These are phyloP conservation scores for Orbilia javanica DNA, from an alignment of 2,329 filamentous ascomycete genomes.

Conservation along the genomic window DNA sequence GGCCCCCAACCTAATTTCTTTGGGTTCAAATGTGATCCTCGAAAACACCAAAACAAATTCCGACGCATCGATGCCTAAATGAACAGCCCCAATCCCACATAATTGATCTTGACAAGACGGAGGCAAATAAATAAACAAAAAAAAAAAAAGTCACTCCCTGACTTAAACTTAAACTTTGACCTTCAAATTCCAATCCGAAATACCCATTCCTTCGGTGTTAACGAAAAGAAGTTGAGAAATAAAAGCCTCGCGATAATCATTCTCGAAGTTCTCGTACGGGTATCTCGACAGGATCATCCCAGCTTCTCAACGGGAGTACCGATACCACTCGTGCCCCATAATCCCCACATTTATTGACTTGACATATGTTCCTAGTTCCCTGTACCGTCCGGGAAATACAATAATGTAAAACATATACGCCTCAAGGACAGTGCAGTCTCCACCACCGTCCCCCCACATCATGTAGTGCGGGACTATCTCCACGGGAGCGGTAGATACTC, in stretches of 20 bases:
- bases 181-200: conserved; percentile 12
- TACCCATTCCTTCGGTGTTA: neutral
- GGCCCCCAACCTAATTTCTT: neutral
- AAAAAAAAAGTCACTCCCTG: neutral
- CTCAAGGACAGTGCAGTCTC: conserved; percentile 1
- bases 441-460: neutral
- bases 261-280: conserved; percentile 23
- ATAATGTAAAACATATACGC: conserved; percentile 28
- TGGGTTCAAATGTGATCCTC: neutral
- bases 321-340: conserved; percentile 22
- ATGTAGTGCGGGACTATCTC: conserved; percentile 16
- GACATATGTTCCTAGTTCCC: conserved; percentile 10
- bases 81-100: neutral
- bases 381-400: conserved; percentile 20
- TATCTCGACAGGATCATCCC: conserved; percentile 26
- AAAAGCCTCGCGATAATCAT: conserved; percentile 22
- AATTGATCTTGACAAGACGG: conserved; percentile 17
- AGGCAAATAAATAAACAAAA: conserved; percentile 11
- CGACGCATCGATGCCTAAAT: conserved; percentile 9
- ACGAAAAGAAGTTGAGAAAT: neutral
- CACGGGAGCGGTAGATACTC: conserved; percentile 14
- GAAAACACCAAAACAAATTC: neutral
- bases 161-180: conserved; percentile 9
- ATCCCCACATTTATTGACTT: conserved; percentile 21
- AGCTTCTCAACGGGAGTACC: conserved; percentile 20